These are phyloP conservation scores for Colletotrichum incanum DNA, from an alignment of 2,329 filamentous ascomycete species.

Conservation along the genomic window DNA sequence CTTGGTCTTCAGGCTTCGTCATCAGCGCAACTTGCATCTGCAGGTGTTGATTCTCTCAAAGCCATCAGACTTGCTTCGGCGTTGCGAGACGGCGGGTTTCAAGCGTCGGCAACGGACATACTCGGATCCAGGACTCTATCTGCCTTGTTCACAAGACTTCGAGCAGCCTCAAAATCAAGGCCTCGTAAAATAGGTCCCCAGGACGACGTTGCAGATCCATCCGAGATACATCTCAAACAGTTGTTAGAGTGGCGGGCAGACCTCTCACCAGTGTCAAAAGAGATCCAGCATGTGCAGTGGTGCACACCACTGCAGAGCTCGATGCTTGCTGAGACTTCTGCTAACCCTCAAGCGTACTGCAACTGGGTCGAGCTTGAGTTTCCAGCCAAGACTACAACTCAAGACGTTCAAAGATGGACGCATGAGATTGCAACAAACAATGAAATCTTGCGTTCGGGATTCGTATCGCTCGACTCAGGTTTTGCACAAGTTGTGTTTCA, in stretches of 20 bases:
- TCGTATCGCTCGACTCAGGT: slow-evolving; percentile 67
- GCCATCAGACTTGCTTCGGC: slow-evolving; percentile 71
- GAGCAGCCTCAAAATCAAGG: slow-evolving; percentile 20
- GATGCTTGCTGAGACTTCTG: slow-evolving; percentile 84
- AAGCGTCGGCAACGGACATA: slow-evolving; percentile 72
- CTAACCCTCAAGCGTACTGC: slow-evolving; percentile 76
- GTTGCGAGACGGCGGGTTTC: slow-evolving; percentile 71
- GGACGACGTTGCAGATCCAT: background rate
- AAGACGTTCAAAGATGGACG: slow-evolving; percentile 66
- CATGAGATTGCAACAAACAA: slow-evolving; percentile 67
- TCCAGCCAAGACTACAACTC: slow-evolving; percentile 50
- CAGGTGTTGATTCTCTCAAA: slow-evolving; percentile 76
- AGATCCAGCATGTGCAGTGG: slow-evolving; percentile 62
- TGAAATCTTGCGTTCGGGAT: slow-evolving; percentile 82
- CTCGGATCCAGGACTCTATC: slow-evolving; percentile 66
- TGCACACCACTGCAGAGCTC: slow-evolving; percentile 84
- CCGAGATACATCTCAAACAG: slow-evolving; percentile 6
- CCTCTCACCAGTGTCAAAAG: background rate
- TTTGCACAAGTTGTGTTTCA: slow-evolving; percentile 79
- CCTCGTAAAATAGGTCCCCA: too few species aligned
- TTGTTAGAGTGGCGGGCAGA: slow-evolving; percentile 3
- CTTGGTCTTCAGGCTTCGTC: slow-evolving; percentile 56
- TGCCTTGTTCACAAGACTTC: background rate
- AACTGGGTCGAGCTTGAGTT: slow-evolving; percentile 83
- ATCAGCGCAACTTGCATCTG: slow-evolving; percentile 62